Conservation (phyloP, 305 asterid species). For the Fraxinus velutina region DNA sequence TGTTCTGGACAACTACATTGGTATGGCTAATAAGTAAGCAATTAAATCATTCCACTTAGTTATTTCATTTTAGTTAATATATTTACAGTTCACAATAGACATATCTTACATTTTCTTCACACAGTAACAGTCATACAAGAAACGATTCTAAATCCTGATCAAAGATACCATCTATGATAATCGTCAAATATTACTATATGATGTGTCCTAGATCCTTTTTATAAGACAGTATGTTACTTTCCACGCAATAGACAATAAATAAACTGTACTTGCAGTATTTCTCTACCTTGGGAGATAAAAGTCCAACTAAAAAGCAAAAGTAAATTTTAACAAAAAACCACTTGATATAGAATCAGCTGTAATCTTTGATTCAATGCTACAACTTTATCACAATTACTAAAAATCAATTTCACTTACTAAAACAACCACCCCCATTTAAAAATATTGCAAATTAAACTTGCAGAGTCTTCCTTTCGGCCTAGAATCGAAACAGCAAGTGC, state of each 20-base stretch:
- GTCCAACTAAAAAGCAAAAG: background rate
- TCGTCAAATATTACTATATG: too few relatives aligned
- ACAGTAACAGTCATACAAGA: too few relatives aligned
- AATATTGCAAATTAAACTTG: slow-evolving; percentile 21
- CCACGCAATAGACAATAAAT: background rate
- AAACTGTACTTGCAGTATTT: background rate
- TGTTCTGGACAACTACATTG: too few relatives aligned
- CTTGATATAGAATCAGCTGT: background rate
- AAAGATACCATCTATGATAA: too few relatives aligned
- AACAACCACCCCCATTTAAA: background rate
- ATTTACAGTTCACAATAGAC: too few relatives aligned
- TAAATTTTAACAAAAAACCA: background rate
- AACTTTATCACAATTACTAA: background rate
- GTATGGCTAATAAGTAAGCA: too few relatives aligned
- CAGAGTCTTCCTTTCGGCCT: slow-evolving; percentile 69
- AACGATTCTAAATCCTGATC: too few relatives aligned
- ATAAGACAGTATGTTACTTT: background rate
- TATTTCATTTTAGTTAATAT: too few relatives aligned
- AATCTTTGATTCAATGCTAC: background rate
- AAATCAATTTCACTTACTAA: background rate
- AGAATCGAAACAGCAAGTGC: slow-evolving; percentile 37
- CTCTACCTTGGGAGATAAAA: background rate
- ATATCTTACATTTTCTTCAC: too few relatives aligned
- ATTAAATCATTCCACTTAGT: too few relatives aligned
- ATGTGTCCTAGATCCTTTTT: too few relatives aligned